Percentiles rank a stretch among this genome's conserved stretches.
These are phyloP conservation scores for Silybum marianum DNA, from an alignment of 129 eudicot genomes.

Conservation along the genomic window DNA sequence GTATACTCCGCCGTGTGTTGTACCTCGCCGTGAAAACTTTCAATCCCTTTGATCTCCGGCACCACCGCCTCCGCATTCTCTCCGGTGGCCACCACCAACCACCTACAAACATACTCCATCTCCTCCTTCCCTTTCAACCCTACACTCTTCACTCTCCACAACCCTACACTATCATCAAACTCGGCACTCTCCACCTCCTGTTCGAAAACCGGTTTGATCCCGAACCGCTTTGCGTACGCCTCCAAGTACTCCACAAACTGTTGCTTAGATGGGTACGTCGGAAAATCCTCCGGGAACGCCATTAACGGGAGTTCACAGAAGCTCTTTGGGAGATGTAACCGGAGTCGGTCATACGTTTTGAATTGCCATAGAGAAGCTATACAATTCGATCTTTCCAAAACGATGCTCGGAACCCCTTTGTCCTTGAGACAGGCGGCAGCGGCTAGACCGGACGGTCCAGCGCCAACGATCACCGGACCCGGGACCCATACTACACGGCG, in stretches of 20 bases:
- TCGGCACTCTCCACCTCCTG: constrained; percentile 60
- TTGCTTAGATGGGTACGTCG: constrained; percentile 75
- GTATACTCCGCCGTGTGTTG: constrained; percentile 73
- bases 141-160: constrained; percentile 69
- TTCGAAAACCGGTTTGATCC: constrained; percentile 65
- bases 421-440: constrained; percentile 73
- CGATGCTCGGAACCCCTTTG: constrained; percentile 56
- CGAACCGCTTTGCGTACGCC: constrained; percentile 56
- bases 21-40: constrained; percentile 56
- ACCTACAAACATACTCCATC: constrained; percentile 76
- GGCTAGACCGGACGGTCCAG: constrained; percentile 84
- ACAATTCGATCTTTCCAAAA: constrained; percentile 71
- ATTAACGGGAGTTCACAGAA: constrained; percentile 96
- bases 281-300: constrained; percentile 68
- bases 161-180: constrained; percentile 56
- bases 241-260: constrained; percentile 78
- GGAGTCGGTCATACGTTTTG: constrained; percentile 73
- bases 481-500: constrained; percentile 47
- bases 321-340: constrained; percentile 79
- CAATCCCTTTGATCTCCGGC: constrained; percentile 76
- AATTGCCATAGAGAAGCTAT: constrained; percentile 93
- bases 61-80: constrained; percentile 93
- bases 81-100: constrained; percentile 97
- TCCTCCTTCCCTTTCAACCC: constrained; percentile 36
- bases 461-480: constrained; percentile 89